Base-by-base conservation (phyloP, 495 filamentous ascomycete species). In the Hyaloscypha hepaticicola region DNA sequence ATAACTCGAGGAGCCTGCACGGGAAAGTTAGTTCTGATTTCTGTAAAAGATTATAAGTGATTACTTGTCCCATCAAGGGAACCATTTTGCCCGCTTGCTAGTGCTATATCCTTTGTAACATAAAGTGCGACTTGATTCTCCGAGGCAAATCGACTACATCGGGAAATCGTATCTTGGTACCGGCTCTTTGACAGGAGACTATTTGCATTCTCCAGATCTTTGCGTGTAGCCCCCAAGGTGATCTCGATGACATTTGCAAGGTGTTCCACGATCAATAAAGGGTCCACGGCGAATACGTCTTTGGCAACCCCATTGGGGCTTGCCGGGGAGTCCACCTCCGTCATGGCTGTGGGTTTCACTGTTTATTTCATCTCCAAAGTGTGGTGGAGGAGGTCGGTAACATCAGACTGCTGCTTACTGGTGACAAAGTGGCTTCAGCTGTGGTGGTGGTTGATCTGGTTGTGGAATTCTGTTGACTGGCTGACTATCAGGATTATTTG, bases 121-220 rank as follows among this genome's bases (percentile, higher is more conserved):
- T 97, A 98, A 56, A 99, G 77, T 27, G 88, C 92, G 45, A 88
- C 84, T 79, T 96, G 92, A 55, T 90, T 79, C 76, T 97, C 95
- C 28, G 87, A 85, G 55, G 92, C 91, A 75, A 96, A 99, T 70
- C 94, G 87, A 66, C 85, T 88, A 76, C 94, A 97, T 77, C 92
- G 83, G 70, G 92, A 87, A 27, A 93, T 77, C 0, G 95, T 98
- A 60, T 98, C 93, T 38, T 79, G 76, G 68, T 88, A 83, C 60
- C 80, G 84, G 8, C 78, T 73, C 64, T 85, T 80, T 21, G 92
- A 94, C 55, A 99, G 83, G 72, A 98, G 80, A 75, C 91, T 97
- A 52, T 90, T 92, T 50, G 83, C 78, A 25, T 81, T 79, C 74
- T 96, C 87, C 63, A 99, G 82, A 72, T 99, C 95, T 45, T 81